phyloP scores from a whole-genome alignment of 1,284 basidiomycete genomes.

The Neonothopanus nambi region DNA sequence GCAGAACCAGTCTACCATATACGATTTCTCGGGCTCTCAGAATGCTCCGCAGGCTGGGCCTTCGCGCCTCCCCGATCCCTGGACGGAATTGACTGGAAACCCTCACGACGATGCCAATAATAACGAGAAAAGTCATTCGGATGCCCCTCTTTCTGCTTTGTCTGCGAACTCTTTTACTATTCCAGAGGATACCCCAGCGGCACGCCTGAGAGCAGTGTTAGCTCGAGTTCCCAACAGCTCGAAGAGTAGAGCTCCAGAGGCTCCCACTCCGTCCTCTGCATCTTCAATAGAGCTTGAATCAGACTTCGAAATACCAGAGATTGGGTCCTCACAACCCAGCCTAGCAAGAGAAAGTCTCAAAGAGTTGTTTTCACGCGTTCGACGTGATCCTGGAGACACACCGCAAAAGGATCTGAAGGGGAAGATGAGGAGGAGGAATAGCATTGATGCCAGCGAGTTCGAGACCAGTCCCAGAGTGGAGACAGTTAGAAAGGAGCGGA shows the following conservation, averaged over 20 bases:
- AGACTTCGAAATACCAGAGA: slow-evolving; percentile 50
- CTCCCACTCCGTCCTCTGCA: slow-evolving; percentile 36
- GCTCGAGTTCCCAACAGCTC: slow-evolving; percentile 38
- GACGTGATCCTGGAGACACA: slow-evolving; percentile 61
- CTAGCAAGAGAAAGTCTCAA: slow-evolving; percentile 57
- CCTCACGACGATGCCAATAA: slow-evolving; percentile 38
- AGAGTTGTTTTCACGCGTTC: slow-evolving; percentile 61
- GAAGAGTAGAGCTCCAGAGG: slow-evolving; percentile 32
- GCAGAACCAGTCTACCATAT: slow-evolving; percentile 30
- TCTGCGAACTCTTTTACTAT: not conserved
- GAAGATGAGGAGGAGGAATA: slow-evolving; percentile 46
- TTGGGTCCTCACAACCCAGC: slow-evolving; percentile 44
- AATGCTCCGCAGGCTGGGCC: slow-evolving; percentile 39
- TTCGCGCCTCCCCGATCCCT: slow-evolving; percentile 36
- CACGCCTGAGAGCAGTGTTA: slow-evolving; percentile 53
- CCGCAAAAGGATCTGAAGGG: slow-evolving; percentile 44
- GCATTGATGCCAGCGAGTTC: slow-evolving; percentile 60
- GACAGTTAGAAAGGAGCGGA: slow-evolving; percentile 40
- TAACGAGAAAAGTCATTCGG: slow-evolving; percentile 46
- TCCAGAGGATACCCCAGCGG: slow-evolving; percentile 45
- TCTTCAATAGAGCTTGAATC: slow-evolving; percentile 52
- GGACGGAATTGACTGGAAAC: slow-evolving; percentile 32
- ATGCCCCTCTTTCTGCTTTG: slow-evolving; percentile 42
- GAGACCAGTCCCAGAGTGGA: slow-evolving; percentile 52
- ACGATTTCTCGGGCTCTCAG: slow-evolving; percentile 28